Evolutionary conservation across 495 filamentous ascomycete genomes (phyloP).

Genomic region (Trypethelium eluteriae): DNA sequence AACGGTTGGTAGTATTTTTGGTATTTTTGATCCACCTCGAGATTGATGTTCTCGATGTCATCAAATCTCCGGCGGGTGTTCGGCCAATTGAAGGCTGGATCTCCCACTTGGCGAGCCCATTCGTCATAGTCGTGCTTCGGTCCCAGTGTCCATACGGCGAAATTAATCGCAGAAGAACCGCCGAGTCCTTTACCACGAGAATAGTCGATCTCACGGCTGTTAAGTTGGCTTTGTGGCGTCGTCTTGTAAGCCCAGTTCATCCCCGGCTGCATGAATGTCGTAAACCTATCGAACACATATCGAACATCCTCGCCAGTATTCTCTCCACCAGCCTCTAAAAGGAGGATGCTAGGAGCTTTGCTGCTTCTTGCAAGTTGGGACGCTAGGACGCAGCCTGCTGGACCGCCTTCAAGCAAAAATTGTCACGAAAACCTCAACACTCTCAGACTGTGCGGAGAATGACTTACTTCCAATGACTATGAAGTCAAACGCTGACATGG

Average conservation of each 20-base stretch:
- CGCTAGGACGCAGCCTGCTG: conserved; percentile 10
- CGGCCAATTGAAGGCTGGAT: conserved; percentile 47
- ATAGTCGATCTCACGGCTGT: conserved; percentile 47
- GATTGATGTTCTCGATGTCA: conserved; percentile 48
- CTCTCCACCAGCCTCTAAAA: conserved; percentile 12
- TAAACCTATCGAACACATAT: conserved; percentile 40
- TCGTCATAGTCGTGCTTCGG: conserved; percentile 54
- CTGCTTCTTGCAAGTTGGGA: conserved; percentile 9
- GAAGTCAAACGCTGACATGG: neutral
- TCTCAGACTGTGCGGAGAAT: neutral
- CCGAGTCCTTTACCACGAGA: conserved; percentile 54
- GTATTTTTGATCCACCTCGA: conserved; percentile 33
- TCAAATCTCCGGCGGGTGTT: conserved; percentile 44
- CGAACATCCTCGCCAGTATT: conserved; percentile 1
- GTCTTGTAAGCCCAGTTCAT: conserved; percentile 59
- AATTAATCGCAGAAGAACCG: conserved; percentile 57
- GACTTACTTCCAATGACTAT: conserved; percentile 4
- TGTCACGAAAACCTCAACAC: neutral
- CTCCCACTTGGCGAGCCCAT: conserved; percentile 39
- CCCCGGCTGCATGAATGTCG: conserved; percentile 40
- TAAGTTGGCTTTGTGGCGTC: conserved; percentile 45
- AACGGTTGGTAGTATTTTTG: conserved; percentile 34
- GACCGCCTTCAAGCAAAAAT: neutral
- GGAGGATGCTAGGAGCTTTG: conserved; percentile 4
- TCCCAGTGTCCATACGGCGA: conserved; percentile 51